phyloP scores from a whole-genome alignment of 176 grass and related monocot species.

The Dendrocalamus sinicus region DNA sequence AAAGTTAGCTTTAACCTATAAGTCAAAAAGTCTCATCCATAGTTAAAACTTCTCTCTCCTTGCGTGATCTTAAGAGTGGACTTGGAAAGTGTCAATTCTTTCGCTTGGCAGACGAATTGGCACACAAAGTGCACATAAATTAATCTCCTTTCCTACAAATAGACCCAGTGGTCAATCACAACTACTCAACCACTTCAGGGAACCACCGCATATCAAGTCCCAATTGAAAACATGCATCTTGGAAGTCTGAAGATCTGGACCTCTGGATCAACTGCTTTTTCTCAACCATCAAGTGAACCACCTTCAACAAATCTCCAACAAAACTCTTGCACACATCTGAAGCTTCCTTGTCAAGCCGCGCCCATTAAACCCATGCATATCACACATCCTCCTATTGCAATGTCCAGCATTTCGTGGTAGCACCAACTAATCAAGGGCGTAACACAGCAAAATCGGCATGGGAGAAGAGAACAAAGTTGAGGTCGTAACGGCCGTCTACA shows the following conservation, averaged over 20 bases:
- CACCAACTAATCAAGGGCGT: neutral
- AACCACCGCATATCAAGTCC: neutral
- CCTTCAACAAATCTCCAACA: conserved; percentile 73
- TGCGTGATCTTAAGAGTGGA: neutral
- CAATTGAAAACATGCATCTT: neutral
- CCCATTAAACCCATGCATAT: conserved; percentile 1
- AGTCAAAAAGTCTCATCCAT: too few relatives aligned
- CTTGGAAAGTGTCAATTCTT: conserved; percentile 8
- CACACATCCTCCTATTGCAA: neutral
- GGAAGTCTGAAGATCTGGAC: neutral
- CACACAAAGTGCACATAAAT: neutral
- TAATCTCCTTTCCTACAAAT: neutral
- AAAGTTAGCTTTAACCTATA: too few relatives aligned
- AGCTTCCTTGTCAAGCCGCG: neutral
- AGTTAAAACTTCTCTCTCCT: neutral
- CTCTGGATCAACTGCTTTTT: conserved; percentile 19
- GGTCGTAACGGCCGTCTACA: conserved; percentile 61
- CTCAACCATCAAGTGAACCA: conserved; percentile 60
- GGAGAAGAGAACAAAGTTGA: conserved; percentile 45
- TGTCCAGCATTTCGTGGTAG: neutral
- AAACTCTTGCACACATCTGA: conserved; percentile 34
- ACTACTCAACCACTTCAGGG: conserved; percentile 20
- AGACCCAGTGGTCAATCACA: conserved; percentile 23
- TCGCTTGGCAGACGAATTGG: neutral
- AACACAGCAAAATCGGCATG: neutral